Evolutionary conservation across 2,329 filamentous ascomycete species (phyloP).

Genomic region (Elsinoe australis): DNA sequence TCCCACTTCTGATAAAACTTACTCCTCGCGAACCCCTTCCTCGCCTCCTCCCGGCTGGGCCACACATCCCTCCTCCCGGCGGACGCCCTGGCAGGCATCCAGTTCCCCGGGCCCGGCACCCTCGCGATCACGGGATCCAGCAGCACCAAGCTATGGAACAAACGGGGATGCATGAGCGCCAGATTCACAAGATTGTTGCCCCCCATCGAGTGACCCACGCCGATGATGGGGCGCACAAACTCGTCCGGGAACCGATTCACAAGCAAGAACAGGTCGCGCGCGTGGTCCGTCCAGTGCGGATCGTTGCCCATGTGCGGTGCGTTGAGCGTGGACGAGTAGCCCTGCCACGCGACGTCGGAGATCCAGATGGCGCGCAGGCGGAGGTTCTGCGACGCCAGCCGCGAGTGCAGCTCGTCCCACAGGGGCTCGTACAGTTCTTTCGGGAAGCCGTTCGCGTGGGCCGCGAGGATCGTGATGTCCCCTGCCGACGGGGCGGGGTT

Average conservation of each 20-base stretch:
- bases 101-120: constrained; percentile 31
- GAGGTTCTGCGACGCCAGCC: constrained; percentile 53
- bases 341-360: constrained; percentile 80
- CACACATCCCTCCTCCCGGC: constrained; percentile 69
- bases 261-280: constrained; percentile 75
- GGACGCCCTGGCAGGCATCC: constrained; percentile 51
- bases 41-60: constrained; percentile 66
- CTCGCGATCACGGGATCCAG: constrained; percentile 74
- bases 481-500: constrained; percentile 61
- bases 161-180: constrained; percentile 68
- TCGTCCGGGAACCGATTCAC: constrained; percentile 72
- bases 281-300: constrained; percentile 81
- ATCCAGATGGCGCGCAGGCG: constrained; percentile 80
- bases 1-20: constrained; percentile 82
- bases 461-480: constrained; percentile 76
- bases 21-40: constrained; percentile 56
- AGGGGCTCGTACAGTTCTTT: constrained; percentile 93
- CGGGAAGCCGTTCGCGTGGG: constrained; percentile 86
- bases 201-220: constrained; percentile 85
- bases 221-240: constrained; percentile 75
- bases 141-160: constrained; percentile 66
- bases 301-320: constrained; percentile 72
- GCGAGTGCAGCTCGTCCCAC: constrained; percentile 70
- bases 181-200: constrained; percentile 65
- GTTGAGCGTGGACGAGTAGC: constrained; percentile 69